Evolutionary conservation across 2,329 filamentous ascomycete genomes (phyloP).

Genomic region (Ophiostoma quercus): DNA sequence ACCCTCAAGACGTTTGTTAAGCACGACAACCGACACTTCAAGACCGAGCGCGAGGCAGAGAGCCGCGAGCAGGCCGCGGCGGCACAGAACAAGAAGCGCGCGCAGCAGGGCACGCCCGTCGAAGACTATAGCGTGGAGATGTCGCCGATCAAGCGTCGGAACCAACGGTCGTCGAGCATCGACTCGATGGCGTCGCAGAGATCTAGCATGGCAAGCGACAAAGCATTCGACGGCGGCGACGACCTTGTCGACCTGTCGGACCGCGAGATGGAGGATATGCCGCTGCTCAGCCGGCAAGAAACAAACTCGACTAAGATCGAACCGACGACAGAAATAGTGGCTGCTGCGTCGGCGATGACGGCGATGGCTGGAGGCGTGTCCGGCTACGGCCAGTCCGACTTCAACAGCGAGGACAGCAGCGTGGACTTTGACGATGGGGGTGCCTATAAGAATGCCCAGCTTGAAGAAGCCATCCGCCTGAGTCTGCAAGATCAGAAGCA

Average conservation of each 20-base stretch:
- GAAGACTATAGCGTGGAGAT: conserved; percentile 25
- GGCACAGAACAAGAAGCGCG: conserved; percentile 29
- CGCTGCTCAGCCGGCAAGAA: conserved; percentile 11
- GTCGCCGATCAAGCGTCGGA: conserved; percentile 41
- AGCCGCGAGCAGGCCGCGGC: conserved; percentile 23
- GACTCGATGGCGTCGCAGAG: conserved; percentile 39
- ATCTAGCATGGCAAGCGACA: background rate
- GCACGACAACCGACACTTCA: conserved; percentile 36
- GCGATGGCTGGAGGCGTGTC: background rate
- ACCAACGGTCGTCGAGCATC: conserved; percentile 38
- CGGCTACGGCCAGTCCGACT: background rate
- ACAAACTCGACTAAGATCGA: background rate
- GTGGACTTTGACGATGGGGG: background rate
- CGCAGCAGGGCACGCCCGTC: conserved; percentile 21
- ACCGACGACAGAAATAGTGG: background rate
- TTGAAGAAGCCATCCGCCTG: background rate
- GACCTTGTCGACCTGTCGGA: conserved; percentile 32
- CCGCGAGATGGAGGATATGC: conserved; percentile 26
- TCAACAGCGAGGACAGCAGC: background rate
- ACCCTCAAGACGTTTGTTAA: conserved; percentile 34
- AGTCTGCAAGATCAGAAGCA: background rate
- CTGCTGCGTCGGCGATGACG: background rate
- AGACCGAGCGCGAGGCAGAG: conserved; percentile 32
- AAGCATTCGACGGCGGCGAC: background rate
- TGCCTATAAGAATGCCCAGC: background rate